A percentile compares a stretch with the other conserved stretches of the same genome.
Evolutionary conservation across 83 land plant genomes (phyloP).

Genomic region (Thuja plicata): DNA sequence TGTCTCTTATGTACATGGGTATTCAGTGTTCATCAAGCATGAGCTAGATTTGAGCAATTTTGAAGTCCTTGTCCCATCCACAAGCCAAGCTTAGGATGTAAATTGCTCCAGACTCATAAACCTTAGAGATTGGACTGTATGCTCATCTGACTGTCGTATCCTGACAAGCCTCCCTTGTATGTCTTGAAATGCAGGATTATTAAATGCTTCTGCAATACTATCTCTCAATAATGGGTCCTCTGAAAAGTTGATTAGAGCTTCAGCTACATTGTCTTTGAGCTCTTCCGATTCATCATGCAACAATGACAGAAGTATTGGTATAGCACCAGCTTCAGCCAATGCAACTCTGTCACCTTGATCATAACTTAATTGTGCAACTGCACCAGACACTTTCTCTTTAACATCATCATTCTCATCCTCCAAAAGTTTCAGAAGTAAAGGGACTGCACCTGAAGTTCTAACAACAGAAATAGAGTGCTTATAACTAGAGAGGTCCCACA

Average conservation of each 20-base stretch:
- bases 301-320: constrained; percentile 35
- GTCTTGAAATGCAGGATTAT: constrained; percentile 23
- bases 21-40: background rate
- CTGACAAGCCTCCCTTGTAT: constrained; percentile 23
- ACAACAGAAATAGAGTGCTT: constrained; percentile 37
- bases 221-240: constrained; percentile 34
- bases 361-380: constrained; percentile 53
- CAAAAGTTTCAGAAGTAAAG: constrained; percentile 36
- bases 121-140: constrained; percentile 24
- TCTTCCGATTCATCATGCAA: constrained; percentile 36
- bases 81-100: background rate
- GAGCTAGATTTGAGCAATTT: background rate
- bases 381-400: constrained; percentile 41
- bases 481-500: constrained; percentile 49
- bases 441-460: constrained; percentile 43
- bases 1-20: background rate
- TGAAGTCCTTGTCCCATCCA: background rate
- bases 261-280: constrained; percentile 40
- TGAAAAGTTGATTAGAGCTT: constrained; percentile 41
- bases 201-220: constrained; percentile 25
- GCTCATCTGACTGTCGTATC: constrained; percentile 25
- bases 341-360: constrained; percentile 37
- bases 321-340: constrained; percentile 42
- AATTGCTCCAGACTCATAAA: constrained; percentile 29
- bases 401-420: constrained; percentile 23